A percentile compares a stretch with the other conserved stretches of the same genome.
Evolutionary conservation across 2,329 filamentous ascomycete species (phyloP).

Genomic region (Colletotrichum lupini): DNA sequence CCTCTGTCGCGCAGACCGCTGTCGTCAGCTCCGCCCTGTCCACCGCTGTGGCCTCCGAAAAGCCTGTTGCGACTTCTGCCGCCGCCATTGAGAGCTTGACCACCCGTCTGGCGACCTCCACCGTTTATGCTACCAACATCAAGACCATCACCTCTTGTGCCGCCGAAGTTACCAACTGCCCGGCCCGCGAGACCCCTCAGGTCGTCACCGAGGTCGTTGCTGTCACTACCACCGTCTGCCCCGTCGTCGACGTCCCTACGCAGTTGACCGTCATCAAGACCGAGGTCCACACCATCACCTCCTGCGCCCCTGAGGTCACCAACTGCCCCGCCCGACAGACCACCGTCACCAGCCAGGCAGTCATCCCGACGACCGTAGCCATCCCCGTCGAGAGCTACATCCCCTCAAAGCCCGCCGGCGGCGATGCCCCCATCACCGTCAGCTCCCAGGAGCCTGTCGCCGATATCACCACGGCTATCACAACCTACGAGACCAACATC

Average conservation of each 20-base stretch:
- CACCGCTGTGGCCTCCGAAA: not conserved
- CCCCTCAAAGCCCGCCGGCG: constrained; percentile 12
- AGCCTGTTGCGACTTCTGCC: not conserved
- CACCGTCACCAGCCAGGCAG: constrained; percentile 29
- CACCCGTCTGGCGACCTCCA: constrained; percentile 33
- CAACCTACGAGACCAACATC: constrained; percentile 19
- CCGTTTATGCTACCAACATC: constrained; percentile 32
- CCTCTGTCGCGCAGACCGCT: not conserved
- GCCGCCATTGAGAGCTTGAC: not conserved
- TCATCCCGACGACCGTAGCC: constrained; percentile 16
- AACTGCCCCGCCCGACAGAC: constrained; percentile 39
- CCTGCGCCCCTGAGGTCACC: constrained; percentile 40
- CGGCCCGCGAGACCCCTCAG: constrained; percentile 21
- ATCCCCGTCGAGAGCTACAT: constrained; percentile 32
- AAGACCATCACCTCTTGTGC: constrained; percentile 36
- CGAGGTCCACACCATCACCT: constrained; percentile 43
- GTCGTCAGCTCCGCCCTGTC: not conserved
- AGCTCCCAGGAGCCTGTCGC: not conserved
- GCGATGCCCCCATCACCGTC: constrained; percentile 11
- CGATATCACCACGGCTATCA: constrained; percentile 16
- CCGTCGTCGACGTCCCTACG: constrained; percentile 40
- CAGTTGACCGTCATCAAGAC: constrained; percentile 38
- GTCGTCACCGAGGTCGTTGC: constrained; percentile 46
- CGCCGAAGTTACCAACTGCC: constrained; percentile 22
- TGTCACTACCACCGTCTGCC: constrained; percentile 58